phyloP scores from a whole-genome alignment of 2,329 filamentous ascomycete genomes.

The Alternaria solani region DNA sequence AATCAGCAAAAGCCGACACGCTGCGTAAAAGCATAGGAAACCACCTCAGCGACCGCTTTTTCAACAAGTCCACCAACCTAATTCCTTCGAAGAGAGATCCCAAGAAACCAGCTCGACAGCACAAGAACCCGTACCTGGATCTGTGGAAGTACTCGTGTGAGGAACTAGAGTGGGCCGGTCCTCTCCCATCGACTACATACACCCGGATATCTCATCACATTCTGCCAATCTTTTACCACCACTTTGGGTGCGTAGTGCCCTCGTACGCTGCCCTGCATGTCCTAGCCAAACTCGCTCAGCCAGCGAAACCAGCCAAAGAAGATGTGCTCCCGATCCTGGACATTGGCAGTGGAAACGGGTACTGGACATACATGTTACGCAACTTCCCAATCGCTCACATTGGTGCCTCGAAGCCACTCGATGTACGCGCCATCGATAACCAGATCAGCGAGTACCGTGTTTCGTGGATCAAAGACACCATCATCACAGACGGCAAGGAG shows the following conservation, averaged over 20 bases:
- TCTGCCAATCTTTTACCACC: slow-evolving; percentile 77
- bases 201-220: slow-evolving; percentile 70
- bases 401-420: slow-evolving; percentile 62
- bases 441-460: slow-evolving; percentile 73
- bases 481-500: slow-evolving; percentile 66
- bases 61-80: slow-evolving; percentile 25
- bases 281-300: slow-evolving; percentile 62
- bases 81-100: slow-evolving; percentile 22
- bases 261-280: slow-evolving; percentile 71
- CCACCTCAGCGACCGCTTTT: slow-evolving; percentile 64
- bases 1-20: slow-evolving; percentile 72
- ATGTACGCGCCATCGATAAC: slow-evolving; percentile 70
- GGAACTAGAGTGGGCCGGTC: slow-evolving; percentile 71
- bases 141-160: slow-evolving; percentile 72
- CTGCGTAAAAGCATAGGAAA: slow-evolving; percentile 65
- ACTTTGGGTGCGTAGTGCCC: slow-evolving; percentile 77
- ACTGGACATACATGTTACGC: slow-evolving; percentile 77
- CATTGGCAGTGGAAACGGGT: slow-evolving; percentile 75
- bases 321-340: slow-evolving; percentile 65
- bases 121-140: slow-evolving; percentile 71
- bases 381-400: slow-evolving; percentile 70
- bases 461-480: slow-evolving; percentile 73
- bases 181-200: slow-evolving; percentile 61
- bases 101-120: slow-evolving; percentile 54
- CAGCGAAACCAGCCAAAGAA: slow-evolving; percentile 39